phyloP scores from a whole-genome alignment of 2,329 filamentous ascomycete genomes.

The Colletotrichum incanum region DNA sequence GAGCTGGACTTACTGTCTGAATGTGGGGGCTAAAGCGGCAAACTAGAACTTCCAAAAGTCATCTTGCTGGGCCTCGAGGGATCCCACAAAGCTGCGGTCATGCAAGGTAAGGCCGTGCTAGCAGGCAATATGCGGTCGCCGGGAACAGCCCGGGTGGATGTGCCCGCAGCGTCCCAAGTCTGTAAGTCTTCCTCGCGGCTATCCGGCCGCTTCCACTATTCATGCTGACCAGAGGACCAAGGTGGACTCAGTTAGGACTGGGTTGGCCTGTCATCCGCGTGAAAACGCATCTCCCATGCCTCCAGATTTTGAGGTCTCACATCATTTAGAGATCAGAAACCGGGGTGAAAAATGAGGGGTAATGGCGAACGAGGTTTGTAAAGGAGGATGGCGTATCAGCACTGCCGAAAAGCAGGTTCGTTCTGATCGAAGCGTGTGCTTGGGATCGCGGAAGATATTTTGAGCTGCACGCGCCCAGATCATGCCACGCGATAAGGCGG shows the following conservation, averaged over 20 bases:
- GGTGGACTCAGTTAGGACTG: background rate
- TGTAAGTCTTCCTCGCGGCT: conserved; percentile 20
- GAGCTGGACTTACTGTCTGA: background rate
- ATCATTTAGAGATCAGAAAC: conserved; percentile 16
- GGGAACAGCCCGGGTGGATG: conserved; percentile 31
- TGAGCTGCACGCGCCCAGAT: conserved; percentile 17
- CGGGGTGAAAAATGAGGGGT: conserved; percentile 19
- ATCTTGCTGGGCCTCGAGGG: background rate
- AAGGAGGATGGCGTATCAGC: background rate
- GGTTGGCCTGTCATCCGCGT: conserved; percentile 27
- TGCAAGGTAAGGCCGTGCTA: background rate
- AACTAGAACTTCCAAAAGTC: background rate
- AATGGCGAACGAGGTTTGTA: conserved; percentile 2
- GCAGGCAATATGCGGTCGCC: conserved; percentile 29
- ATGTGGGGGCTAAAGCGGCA: background rate
- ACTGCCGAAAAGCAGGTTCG: conserved; percentile 16
- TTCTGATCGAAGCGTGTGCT: conserved; percentile 11
- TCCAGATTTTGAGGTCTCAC: conserved; percentile 17
- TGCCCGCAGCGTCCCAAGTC: conserved; percentile 7
- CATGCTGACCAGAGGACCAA: background rate
- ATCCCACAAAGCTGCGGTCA: background rate
- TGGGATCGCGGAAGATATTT: conserved; percentile 33
- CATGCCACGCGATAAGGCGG: conserved; percentile 42
- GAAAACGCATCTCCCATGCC: conserved; percentile 4
- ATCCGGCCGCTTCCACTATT: background rate